Base-by-base conservation (phyloP, 2,329 filamentous ascomycete species). In the Neopestalotiopsis clavispora region DNA sequence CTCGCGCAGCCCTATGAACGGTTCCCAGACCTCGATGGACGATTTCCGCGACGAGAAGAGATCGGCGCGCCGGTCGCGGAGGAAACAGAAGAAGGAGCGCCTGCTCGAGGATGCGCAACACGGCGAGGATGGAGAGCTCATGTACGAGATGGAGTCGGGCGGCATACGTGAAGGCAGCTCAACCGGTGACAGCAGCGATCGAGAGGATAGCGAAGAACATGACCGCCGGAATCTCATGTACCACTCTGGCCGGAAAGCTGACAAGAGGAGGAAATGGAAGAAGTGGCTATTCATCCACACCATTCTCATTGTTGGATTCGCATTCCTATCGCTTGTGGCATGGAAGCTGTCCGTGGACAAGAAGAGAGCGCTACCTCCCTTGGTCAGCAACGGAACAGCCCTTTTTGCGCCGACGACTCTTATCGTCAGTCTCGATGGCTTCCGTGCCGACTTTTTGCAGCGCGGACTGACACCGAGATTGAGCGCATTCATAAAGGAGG, bases 381-480 rank as follows among this genome's bases (percentile, higher is more conserved):
- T 87, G 28, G 75, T 87, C 70, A 91, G 86, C 83, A 99, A 99
- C 78, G 96, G 96, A 67, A 97, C 94, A 0, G 92, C 94, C 1
- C 83, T 94, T 4, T 99, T 98, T 78, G 92, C 90, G 10, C 94
- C 95, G 0, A 99, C 96, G 0, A 98, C 96, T 1, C 92, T 99
- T 69, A 85, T 98, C 67, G 93, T 99, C 77, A 98, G 95, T 60
- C 86, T 99, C 20, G 96, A 99, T 80, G 96, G 96, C 3, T 98
- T 99, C 83, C 91, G 96, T 17, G 95, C 96, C 23, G 96, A 98
- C 78, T 98, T 98, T 76, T 84, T 99, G 56, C 89, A 92, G 71
- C 90, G 94, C 14, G 92, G 91, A 0, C 82, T 98, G 40, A 98
- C 95, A 1, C 96, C 95, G 0, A 90, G 91, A 1, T 84, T 99